Base-by-base conservation (phyloP, 2,329 filamentous ascomycete genomes). In the Microdochium paspali region DNA sequence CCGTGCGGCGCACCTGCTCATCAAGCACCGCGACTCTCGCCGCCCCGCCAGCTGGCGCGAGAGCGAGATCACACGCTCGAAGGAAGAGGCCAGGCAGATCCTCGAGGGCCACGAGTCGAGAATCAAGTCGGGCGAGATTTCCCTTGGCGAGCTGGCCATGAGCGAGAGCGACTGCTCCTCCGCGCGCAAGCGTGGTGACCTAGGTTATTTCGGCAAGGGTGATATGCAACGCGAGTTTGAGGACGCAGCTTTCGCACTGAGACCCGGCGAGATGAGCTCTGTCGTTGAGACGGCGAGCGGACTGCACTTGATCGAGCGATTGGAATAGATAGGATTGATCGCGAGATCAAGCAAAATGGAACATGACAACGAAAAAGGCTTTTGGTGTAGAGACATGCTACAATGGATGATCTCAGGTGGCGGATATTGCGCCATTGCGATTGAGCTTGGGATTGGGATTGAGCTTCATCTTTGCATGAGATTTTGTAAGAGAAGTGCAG, bases 171-270 rank as follows among this genome's bases (percentile, higher is more conserved):
- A 98, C 70, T 97, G 91, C 71, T 95, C 87, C 67, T 96, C 90
- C 58, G 90, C 93, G 25, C 81, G 90, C 58, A 98, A 97, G 77
- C 81, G 84, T 55, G 93, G 93, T 49, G 93, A 98, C 64, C 71
- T 98, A 71, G 93, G 93, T 20, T 95, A 90, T 68, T 98, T 98
- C 66, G 90, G 89, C 48, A 83, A 79, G 59, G 89, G 90, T 24
- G 91, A 97, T 61, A 98, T 98, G 93, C 93, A 98, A 66, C 91
- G 90, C 72, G 91, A 96, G 69, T 98, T 98, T 61, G 93, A 98
- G 70, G 89, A 96, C 48, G 90, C 90, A 4, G 86, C 93, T 1
- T 98, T 98, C 69, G 84, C 79, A n/a, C 74, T 98, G 47, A 79
- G 90, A 66, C 84, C 85, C 2, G 90, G 90, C 28, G 80, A 96